phyloP scores from a whole-genome alignment of 805 yeast species.

The Lipomyces yamanashiensis region DNA sequence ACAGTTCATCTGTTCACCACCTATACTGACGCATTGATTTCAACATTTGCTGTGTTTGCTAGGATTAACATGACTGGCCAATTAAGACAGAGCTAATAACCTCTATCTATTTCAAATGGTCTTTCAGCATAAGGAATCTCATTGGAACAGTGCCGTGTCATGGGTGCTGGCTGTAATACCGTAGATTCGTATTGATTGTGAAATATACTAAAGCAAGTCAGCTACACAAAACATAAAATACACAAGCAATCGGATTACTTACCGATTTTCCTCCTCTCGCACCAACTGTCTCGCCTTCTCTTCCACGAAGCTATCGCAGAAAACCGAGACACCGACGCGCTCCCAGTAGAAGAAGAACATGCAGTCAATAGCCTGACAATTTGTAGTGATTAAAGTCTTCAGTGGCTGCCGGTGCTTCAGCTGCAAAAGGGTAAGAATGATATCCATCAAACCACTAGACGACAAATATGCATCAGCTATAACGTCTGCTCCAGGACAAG shows the following conservation, averaged over 20 bases:
- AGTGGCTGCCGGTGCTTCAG: neutral
- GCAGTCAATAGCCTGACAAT: slow-evolving; percentile 3
- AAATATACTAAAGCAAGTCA: slow-evolving; percentile 1
- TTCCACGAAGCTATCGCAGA: neutral
- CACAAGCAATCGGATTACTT: neutral
- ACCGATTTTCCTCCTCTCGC: slow-evolving; percentile 6
- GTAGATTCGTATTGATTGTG: slow-evolving; percentile 6
- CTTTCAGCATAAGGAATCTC: neutral
- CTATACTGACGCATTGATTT: too few relatives aligned
- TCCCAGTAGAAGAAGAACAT: neutral
- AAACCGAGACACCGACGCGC: neutral
- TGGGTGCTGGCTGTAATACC: neutral
- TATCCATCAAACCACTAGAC: neutral
- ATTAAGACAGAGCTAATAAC: too few relatives aligned
- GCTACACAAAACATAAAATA: neutral
- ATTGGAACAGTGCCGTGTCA: neutral
- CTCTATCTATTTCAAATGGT: neutral
- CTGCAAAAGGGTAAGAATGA: neutral
- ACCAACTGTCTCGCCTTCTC: neutral
- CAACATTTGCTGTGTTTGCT: too few relatives aligned
- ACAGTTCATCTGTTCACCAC: too few relatives aligned
- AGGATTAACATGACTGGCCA: too few relatives aligned
- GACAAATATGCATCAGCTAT: neutral
- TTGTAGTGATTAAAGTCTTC: slow-evolving; percentile 1
- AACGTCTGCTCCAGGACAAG: neutral